Evolutionary conservation across 2,329 filamentous ascomycete genomes (phyloP).

Genomic region (Aureobasidium sp.): DNA sequence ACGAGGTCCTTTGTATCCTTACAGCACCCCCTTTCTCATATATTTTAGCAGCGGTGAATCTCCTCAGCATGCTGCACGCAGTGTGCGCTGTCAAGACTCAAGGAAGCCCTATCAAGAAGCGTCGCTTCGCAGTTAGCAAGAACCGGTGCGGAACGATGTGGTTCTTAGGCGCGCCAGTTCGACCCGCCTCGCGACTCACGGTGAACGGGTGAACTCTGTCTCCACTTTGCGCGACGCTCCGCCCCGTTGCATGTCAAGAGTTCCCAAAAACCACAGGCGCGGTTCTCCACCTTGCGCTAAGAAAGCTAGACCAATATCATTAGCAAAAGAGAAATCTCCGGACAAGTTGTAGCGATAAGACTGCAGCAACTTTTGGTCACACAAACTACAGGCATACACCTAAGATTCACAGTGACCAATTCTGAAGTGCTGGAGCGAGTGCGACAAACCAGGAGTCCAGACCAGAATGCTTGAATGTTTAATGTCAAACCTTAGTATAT

Average conservation of each 20-base stretch:
- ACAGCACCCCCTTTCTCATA: not conserved
- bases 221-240: slow-evolving; percentile 11
- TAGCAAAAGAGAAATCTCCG: not conserved
- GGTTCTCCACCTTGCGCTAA: slow-evolving; percentile 9
- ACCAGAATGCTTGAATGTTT: not conserved
- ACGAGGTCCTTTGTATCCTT: not conserved
- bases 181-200: not conserved
- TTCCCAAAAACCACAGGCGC: not conserved
- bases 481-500: not conserved
- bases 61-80: not conserved
- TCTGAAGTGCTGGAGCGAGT: not conserved
- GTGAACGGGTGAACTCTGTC: not conserved
- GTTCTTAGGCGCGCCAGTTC: not conserved
- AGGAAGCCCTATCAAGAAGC: not conserved
- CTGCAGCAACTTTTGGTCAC: slow-evolving; percentile 1
- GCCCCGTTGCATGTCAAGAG: slow-evolving; percentile 10
- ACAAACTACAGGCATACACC: not conserved
- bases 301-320: not conserved
- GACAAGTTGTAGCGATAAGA: not conserved
- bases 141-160: not conserved
- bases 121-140: not conserved
- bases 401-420: not conserved
- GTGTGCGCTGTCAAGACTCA: not conserved
- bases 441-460: not conserved
- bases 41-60: not conserved